Evolutionary conservation across 164 flowering plant genomes (phyloP).

Genomic region (Vitis cinerea): DNA sequence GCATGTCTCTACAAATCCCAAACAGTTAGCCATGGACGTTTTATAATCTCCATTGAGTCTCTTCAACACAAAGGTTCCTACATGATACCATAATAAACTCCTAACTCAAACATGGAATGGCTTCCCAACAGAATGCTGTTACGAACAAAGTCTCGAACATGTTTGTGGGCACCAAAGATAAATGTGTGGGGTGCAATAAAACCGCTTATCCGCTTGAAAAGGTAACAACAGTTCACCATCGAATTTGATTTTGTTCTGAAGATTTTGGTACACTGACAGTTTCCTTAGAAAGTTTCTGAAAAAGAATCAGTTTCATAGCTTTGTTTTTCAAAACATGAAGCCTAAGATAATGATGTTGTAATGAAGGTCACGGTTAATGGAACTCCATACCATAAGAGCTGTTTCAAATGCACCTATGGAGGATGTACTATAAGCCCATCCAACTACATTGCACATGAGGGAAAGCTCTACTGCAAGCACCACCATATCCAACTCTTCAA

Average conservation of each 20-base stretch:
- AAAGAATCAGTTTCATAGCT: too few relatives aligned
- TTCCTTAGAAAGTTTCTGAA: too few relatives aligned
- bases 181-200: slow-evolving; percentile 65
- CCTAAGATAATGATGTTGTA: too few relatives aligned
- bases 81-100: too few relatives aligned
- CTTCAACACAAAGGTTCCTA: too few relatives aligned
- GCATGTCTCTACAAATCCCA: too few relatives aligned
- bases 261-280: too few relatives aligned
- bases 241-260: too few relatives aligned
- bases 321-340: too few relatives aligned
- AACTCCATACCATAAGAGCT: slow-evolving; percentile 75
- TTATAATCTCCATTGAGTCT: too few relatives aligned
- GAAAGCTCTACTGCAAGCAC: slow-evolving; percentile 84
- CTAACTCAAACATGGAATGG: too few relatives aligned
- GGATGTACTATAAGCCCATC: slow-evolving; percentile 93
- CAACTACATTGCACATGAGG: slow-evolving; percentile 90
- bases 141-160: slow-evolving; percentile 47
- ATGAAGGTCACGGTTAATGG: slow-evolving; percentile 80
- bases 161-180: slow-evolving; percentile 83
- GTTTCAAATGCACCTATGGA: slow-evolving; percentile 93
- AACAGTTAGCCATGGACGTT: too few relatives aligned
- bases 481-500: slow-evolving; percentile 86
- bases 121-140: slow-evolving; percentile 37
- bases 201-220: slow-evolving; percentile 81
- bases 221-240: slow-evolving; percentile 9